These are phyloP conservation scores for Solanum hybrid DNA, from an alignment of 305 asterid genomes.

Conservation along the genomic window DNA sequence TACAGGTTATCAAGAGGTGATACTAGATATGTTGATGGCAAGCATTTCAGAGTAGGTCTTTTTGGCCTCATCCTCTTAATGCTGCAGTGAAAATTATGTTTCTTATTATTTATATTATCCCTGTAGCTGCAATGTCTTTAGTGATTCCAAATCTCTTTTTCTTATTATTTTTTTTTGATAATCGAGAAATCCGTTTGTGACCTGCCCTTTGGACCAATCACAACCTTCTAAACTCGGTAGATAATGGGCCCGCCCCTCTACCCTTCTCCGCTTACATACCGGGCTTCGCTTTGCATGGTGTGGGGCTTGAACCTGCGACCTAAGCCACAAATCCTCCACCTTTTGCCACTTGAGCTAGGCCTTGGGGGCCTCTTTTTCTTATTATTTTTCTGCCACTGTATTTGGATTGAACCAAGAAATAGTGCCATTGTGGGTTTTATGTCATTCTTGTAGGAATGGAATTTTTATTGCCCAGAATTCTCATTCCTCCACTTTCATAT, in stretches of 20 bases:
- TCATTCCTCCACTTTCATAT: neutral
- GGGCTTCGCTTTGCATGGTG: no score
- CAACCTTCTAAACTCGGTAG: no score
- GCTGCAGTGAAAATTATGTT: neutral
- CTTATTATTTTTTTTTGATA: neutral
- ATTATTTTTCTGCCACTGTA: neutral
- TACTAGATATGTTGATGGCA: slow-evolving; percentile 67
- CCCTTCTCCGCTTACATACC: no score
- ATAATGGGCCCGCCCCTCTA: no score
- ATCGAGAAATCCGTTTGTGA: no score
- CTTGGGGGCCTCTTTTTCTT: neutral
- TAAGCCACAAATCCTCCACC: no score
- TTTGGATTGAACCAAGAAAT: neutral
- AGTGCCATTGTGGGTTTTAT: neutral
- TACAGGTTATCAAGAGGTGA: slow-evolving; percentile 71
- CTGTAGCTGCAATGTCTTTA: neutral
- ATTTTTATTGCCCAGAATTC: neutral
- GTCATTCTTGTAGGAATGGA: neutral
- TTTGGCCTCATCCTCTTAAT: neutral
- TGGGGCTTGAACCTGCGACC: no score
- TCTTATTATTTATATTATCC: neutral
- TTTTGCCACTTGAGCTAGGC: no score
- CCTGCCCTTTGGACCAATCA: no score
- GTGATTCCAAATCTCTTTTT: neutral
- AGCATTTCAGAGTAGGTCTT: slow-evolving; percentile 70